Evolutionary conservation across 305 asterid species (phyloP), one percentile per base, ranked within the genome.

Genomic region (Fraxinus sp.): DNA sequence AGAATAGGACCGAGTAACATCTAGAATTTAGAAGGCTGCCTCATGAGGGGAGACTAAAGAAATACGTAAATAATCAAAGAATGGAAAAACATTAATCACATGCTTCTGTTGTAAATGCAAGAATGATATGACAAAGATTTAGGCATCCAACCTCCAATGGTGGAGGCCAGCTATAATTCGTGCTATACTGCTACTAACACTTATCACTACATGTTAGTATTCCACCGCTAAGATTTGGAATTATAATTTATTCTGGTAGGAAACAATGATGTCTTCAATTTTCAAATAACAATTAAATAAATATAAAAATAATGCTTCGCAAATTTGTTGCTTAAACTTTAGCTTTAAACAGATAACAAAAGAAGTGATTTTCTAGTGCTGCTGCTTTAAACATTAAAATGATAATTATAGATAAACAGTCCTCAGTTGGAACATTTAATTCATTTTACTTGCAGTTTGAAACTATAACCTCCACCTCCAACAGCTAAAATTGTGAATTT

Each of bases 391-490:
- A 49, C 18, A 49, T 13, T 11, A 46, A 46, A 46, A 46, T 46
- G 57, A 46, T 46, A 46, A 13, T 46, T 14, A 49, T 49, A 14
- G 59, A 49, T 49, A 49, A 49, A 49, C 7, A 24, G 32, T 64
- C 24, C 13, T 64, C 33, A 64, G 6, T 64, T 8, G 0, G 73
- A 22, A 22, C 73, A 10, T 64, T 24, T 32, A 74, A 39, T 78
- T 62, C 57, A 18, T 36, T 70, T 81, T 49, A 55, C 78, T 22
- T 79, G 26, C 79, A 76, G 13, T 39, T 30, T 72, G 26, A 82
- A 80, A 44, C 68, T 57, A 77, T 49, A 36, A 73, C 39, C 20
- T 78, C 83, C 73, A 77, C 46, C 24, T 57, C 82, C 59, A 83
- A 76, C 46, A 71, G 22, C 22, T 16, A n/a, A 33, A 30, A 35